A percentile compares a stretch with the other conserved stretches of the same genome.
Conservation (phyloP, 139 green algal genomes). For the Tetradesmus obliquus region DNA sequence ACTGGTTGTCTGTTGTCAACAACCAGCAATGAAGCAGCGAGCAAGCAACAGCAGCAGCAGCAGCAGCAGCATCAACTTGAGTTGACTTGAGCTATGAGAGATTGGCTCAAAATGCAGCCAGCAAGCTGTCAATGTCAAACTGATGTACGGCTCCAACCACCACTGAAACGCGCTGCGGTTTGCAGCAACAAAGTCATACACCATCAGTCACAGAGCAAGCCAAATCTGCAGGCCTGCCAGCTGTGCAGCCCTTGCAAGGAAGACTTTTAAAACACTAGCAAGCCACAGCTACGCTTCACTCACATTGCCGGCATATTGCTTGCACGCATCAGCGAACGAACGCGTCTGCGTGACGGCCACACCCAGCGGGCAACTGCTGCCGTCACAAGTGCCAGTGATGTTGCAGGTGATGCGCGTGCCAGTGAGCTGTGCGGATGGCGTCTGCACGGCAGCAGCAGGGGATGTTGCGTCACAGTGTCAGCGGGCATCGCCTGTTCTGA, state of each 20-base stretch:
- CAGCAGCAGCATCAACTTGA: no score
- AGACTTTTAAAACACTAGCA: not conserved
- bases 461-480: no score
- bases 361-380: not conserved
- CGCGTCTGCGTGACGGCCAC: not conserved
- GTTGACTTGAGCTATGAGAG: no score
- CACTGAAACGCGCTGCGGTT: not conserved
- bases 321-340: not conserved
- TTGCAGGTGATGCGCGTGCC: not conserved
- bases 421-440: not conserved
- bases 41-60: not conserved
- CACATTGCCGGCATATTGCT: not conserved
- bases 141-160: no score
- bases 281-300: not conserved
- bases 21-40: not conserved
- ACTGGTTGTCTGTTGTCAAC: not conserved
- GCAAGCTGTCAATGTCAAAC: no score
- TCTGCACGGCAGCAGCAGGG: not conserved
- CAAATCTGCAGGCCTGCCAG: no score
- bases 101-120: no score
- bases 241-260: no score
- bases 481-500: not conserved
- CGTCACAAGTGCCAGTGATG: not conserved
- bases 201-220: not conserved
- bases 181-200: no score